Evolutionary conservation across 1,284 basidiomycete species (phyloP).

Genomic region (Austroboletus niveus): DNA sequence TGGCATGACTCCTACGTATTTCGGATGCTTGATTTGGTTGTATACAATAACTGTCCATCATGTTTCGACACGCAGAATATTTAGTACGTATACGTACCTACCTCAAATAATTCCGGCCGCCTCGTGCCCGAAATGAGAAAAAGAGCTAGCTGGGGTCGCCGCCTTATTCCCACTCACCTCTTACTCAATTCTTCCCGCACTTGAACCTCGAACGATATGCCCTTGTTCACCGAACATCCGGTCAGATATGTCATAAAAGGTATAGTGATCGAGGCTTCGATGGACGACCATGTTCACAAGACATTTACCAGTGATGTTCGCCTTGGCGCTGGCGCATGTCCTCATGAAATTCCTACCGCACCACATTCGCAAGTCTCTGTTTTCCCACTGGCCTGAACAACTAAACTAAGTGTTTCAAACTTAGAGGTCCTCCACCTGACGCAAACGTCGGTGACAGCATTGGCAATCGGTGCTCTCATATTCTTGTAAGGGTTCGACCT

Average conservation of each 20-base stretch:
- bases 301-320: constrained; percentile 28
- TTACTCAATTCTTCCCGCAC: constrained; percentile 17
- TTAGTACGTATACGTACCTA: not conserved
- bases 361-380: constrained; percentile 41
- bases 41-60: constrained; percentile 14
- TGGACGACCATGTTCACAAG: constrained; percentile 10
- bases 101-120: constrained; percentile 10
- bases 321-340: constrained; percentile 31
- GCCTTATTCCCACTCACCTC: constrained; percentile 27
- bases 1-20: constrained; percentile 7
- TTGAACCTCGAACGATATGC: constrained; percentile 24
- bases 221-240: constrained; percentile 33
- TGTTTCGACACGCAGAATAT: constrained; percentile 10
- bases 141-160: constrained; percentile 11
- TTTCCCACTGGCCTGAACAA: constrained; percentile 3
- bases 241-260: constrained; percentile 33
- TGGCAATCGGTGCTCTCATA: constrained; percentile 60
- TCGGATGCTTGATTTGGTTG: constrained; percentile 4
- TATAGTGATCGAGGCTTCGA: constrained; percentile 11
- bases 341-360: constrained; percentile 37
- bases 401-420: constrained; percentile 6
- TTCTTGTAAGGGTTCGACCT: constrained; percentile 50
- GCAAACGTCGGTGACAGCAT: constrained; percentile 68
- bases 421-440: constrained; percentile 66
- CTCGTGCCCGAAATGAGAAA: constrained; percentile 31